These are phyloP conservation scores for Coemansia sp. DNA, from an alignment of 371 early-diverging fungal species.

Conservation along the genomic window DNA sequence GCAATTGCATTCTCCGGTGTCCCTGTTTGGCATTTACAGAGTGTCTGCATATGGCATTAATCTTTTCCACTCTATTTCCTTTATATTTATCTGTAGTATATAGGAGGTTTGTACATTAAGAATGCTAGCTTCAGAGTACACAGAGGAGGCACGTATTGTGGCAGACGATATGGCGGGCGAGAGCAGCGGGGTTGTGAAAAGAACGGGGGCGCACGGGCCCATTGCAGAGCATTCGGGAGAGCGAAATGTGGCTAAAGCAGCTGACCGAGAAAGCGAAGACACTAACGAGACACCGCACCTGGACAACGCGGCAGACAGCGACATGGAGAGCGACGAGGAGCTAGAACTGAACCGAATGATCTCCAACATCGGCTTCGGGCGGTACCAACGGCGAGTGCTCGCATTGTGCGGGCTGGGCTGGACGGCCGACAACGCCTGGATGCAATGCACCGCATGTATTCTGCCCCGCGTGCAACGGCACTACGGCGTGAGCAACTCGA, in stretches of 20 bases:
- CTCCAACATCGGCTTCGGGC: slow-evolving; percentile 72
- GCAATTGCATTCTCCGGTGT: not conserved
- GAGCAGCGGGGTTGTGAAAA: not conserved
- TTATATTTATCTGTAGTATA: not conserved
- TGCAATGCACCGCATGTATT: slow-evolving; percentile 65
- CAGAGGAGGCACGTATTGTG: not conserved
- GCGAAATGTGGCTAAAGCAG: not conserved
- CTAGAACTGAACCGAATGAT: slow-evolving; percentile 63
- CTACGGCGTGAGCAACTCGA: slow-evolving; percentile 60
- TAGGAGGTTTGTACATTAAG: not conserved
- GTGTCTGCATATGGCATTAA: not conserved
- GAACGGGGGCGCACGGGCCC: not conserved
- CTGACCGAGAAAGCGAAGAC: not conserved
- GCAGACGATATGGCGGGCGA: not conserved
- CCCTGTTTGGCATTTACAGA: not conserved
- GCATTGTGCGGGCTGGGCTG: slow-evolving; percentile 79
- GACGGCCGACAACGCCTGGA: slow-evolving; percentile 76
- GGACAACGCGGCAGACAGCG: not conserved
- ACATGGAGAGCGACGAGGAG: slow-evolving; percentile 30
- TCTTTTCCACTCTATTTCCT: not conserved
- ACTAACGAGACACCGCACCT: not conserved
- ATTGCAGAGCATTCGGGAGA: not conserved
- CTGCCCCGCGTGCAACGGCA: slow-evolving; percentile 71
- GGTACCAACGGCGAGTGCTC: slow-evolving; percentile 75
- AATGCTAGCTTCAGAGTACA: not conserved